Evolutionary conservation across 2,329 filamentous ascomycete species (phyloP), one percentile per base, ranked within the genome.

Genomic region (Lizonia empirigonia): DNA sequence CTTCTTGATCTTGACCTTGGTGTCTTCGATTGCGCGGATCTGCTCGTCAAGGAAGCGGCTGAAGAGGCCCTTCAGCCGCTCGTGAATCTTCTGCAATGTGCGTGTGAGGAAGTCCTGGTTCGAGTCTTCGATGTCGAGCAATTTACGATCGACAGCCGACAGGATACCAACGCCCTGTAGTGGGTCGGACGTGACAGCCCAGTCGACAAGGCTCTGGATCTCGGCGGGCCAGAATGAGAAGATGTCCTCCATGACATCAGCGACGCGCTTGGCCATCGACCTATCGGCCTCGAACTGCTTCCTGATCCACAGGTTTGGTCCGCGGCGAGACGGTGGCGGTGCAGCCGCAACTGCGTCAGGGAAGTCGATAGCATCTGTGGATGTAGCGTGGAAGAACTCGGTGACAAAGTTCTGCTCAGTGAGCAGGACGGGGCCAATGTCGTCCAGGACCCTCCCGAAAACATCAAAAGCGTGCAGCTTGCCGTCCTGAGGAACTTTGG

Each of bases 1-100:
- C 80, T 97, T 97, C 80, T 96, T 97, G 75, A 97, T 91, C 79
- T 97, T 97, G 72, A 99, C 93, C 75, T 97, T 97, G 30, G 92
- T 97, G 55, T 97, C 94, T 75, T 97, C 94, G 58, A 97, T 96
- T 5, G 91, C 92, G 20, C 90, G 89, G 52, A 97, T 89, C 71
- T 99, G 94, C 58, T 96, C 91, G 60, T 97, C 93, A 7, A 97
- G 85, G 64, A 97, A 97, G 56, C 90, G 91, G 55, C 82, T 86
- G 77, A 96, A 97, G 2, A 90, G 83, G 2, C 83, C 82, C 60
- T 88, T 85, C 15, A 97, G 79, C 33, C 83, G 84, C 48, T 85
- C 82, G 61, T 94, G 90, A 8, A 96, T 78, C 67, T 90, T 91
- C 63, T 94, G 88, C 2, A 97, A 77, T 2, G 89, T 80, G 42